A percentile compares a stretch with the other conserved stretches of the same genome.
These are phyloP conservation scores for Scedosporium apiospermum DNA, from an alignment of 2,329 filamentous ascomycete species.

Conservation along the genomic window DNA sequence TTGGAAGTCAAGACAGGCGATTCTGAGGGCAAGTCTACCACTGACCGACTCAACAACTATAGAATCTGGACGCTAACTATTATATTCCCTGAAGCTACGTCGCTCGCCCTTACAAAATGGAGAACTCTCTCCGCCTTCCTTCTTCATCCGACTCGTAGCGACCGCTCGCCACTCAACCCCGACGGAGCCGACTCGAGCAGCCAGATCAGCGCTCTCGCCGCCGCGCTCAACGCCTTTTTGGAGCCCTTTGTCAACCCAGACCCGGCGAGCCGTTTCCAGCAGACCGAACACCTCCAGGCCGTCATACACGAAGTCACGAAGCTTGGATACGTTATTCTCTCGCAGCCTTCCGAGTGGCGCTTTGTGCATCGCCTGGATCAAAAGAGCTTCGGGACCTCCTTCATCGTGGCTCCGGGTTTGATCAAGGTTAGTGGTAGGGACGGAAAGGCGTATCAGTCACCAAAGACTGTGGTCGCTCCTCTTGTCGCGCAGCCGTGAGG, in stretches of 20 bases:
- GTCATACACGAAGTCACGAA: constrained; percentile 29
- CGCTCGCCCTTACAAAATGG: constrained; percentile 29
- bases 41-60: not conserved
- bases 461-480: constrained; percentile 15
- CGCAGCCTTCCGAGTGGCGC: constrained; percentile 29
- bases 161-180: constrained; percentile 23
- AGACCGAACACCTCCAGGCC: constrained; percentile 26
- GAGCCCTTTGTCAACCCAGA: constrained; percentile 20
- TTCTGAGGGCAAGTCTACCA: not conserved
- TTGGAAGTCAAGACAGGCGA: not conserved
- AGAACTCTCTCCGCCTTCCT: constrained; percentile 31
- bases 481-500: constrained; percentile 5
- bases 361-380: constrained; percentile 16
- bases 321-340: constrained; percentile 31
- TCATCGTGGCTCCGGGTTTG: constrained; percentile 20
- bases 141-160: constrained; percentile 26
- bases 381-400: not conserved
- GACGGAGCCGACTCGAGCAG: constrained; percentile 18
- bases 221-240: constrained; percentile 23
- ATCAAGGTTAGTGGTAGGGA: constrained; percentile 18
- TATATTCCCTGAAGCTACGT: constrained; percentile 12
- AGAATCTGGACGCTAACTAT: constrained; percentile 9
- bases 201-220: constrained; percentile 21
- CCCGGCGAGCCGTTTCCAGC: constrained; percentile 17
- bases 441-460: constrained; percentile 13